Evolutionary conservation across 768 basidiomycete genomes (phyloP).

Genomic region (Pleurotus cornucopiae): DNA sequence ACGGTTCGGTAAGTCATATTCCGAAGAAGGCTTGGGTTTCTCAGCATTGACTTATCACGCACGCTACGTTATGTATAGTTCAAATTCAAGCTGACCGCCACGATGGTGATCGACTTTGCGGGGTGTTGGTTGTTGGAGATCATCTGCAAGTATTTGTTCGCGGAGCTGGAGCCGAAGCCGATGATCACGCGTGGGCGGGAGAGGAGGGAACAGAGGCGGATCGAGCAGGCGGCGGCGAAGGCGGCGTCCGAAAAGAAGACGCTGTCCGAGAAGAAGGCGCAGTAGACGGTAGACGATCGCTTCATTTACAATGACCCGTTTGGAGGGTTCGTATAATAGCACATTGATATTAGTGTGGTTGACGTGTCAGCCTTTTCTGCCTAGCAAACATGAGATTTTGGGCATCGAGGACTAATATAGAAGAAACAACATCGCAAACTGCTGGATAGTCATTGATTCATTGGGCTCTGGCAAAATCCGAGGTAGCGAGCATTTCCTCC

Average conservation of each 20-base stretch:
- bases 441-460: no score
- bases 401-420: no score
- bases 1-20: constrained; percentile 49
- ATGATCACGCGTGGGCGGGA: constrained; percentile 85
- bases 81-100: constrained; percentile 67
- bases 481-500: no score
- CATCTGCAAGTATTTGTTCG: constrained; percentile 81
- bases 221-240: constrained; percentile 30
- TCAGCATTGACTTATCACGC: no score
- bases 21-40: no score
- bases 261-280: not conserved
- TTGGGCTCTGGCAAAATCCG: no score
- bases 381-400: no score
- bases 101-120: constrained; percentile 86
- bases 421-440: no score
- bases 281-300: not conserved
- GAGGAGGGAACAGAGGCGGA: constrained; percentile 61
- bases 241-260: constrained; percentile 15
- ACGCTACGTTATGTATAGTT: constrained; percentile 48
- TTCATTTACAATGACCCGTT: no score
- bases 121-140: constrained; percentile 86
- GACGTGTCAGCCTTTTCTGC: no score
- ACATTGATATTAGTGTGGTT: no score
- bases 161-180: constrained; percentile 78
- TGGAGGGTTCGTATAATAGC: no score